Evolutionary conservation across 148 eudicot genomes (phyloP), one percentile per base, ranked within the genome.

Genomic region (Spergularia bocconei): DNA sequence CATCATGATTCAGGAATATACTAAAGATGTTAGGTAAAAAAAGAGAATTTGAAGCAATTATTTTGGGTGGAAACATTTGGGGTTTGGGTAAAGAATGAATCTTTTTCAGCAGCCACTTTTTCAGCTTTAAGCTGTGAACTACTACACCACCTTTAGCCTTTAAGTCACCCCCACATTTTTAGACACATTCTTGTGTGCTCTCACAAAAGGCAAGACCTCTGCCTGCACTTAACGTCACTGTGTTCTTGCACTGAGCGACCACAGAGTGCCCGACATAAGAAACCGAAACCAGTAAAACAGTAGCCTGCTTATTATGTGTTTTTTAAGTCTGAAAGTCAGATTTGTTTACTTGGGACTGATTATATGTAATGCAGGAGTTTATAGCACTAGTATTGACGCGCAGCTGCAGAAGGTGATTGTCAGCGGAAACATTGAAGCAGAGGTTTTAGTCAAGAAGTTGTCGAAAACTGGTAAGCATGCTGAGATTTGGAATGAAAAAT

Each of bases 391-490:
- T 47, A 85, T 92, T 44, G 97, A 92, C 78, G 63, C 89, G 50
- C 79, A 84, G 79, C 88, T 82, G 52, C 94, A 90, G 10, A 86
- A 87, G 79, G 97, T 87, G 3, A 81, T 80, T 17, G 97, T 92
- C 17, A 84, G 84, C 11, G 94, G 97, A 25, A 87, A 86, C 81
- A 73, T 92, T 47, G 84, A 79, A 3, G 81, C 90, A 33, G 85
- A 87, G 8, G 81, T 84, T 10, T 82, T 92, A 36, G 74, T 92
- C 29, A 88, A 85, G 81, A 90, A 90, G 75, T 80, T 92, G 41
- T 65, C 75, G 2, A 87, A 82, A 80, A 72, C 86, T 13, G 92
- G 97, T 0, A 92, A 90, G 41, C 89, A 88, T 67, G 94, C 97
- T 1, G 90, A 90, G 78, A 25, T 87, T 58, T 88, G 91, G 87